Conservation (phyloP, 768 basidiomycete species). For the Suillus subalutaceus region DNA sequence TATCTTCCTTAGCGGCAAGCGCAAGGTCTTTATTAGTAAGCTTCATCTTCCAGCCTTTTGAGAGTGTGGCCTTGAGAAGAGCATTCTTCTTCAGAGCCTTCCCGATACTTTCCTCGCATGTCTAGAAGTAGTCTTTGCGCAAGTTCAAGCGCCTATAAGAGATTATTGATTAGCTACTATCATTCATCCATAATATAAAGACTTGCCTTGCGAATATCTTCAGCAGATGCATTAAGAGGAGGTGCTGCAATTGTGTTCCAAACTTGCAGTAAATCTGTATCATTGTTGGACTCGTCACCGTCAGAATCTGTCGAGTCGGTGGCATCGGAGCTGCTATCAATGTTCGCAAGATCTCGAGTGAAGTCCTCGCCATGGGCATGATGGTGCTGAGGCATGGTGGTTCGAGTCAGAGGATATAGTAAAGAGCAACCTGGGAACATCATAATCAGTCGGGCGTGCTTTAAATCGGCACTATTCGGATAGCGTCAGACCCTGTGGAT, state of each 20-base stretch:
- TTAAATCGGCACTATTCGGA: neutral
- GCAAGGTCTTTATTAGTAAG: neutral
- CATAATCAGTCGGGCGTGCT: neutral
- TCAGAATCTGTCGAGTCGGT: neutral
- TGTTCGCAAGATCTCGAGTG: no score
- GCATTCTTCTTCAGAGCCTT: neutral
- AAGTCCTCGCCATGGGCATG: no score
- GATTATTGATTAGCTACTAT: neutral
- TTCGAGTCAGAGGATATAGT: neutral
- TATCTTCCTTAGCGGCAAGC: neutral
- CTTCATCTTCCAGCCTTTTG: neutral
- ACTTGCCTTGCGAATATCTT: neutral
- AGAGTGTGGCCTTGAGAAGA: neutral
- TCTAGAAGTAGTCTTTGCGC: neutral
- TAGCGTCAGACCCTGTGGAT: neutral
- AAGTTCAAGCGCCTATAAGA: no score
- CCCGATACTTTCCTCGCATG: neutral
- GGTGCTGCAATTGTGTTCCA: neutral
- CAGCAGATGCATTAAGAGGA: neutral
- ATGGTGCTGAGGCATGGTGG: neutral
- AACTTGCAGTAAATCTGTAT: neutral
- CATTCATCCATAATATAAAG: neutral
- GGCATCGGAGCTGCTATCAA: neutral
- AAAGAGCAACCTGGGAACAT: neutral
- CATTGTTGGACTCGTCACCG: neutral